These are phyloP conservation scores for Vachellia collinsii DNA, from an alignment of 306 rosid species.

Conservation along the genomic window DNA sequence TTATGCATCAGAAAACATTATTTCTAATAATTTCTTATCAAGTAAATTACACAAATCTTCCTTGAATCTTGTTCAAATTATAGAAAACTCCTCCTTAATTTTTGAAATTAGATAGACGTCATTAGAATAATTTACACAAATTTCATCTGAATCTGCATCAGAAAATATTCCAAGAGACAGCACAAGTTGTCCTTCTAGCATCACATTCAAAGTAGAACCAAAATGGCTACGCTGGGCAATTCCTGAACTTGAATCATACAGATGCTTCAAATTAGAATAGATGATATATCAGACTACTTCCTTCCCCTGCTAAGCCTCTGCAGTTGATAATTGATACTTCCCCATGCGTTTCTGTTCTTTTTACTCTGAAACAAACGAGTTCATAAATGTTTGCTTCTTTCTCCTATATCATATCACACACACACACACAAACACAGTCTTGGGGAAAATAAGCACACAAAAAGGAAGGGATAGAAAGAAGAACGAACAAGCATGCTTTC, in stretches of 20 bases:
- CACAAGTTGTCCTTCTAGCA: slow-evolving; percentile 34
- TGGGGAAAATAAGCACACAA: background rate
- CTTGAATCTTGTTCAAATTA: background rate
- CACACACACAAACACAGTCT: background rate
- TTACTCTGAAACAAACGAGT: slow-evolving; percentile 56
- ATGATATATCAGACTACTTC: slow-evolving; percentile 49
- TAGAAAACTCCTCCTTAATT: background rate
- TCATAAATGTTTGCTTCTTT: background rate
- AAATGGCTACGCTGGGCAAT: slow-evolving; percentile 31
- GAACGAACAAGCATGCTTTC: slow-evolving; percentile 14
- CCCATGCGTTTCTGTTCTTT: slow-evolving; percentile 68
- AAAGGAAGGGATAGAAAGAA: background rate
- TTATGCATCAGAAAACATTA: background rate
- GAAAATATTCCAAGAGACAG: slow-evolving; percentile 21
- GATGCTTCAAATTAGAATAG: background rate
- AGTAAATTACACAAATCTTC: background rate
- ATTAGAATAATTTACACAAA: background rate
- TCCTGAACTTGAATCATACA: slow-evolving; percentile 21
- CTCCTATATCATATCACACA: slow-evolving; percentile 2
- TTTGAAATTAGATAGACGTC: background rate
- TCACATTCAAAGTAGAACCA: slow-evolving; percentile 23
- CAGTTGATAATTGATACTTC: slow-evolving; percentile 86
- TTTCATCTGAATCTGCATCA: background rate
- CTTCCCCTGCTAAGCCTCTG: slow-evolving; percentile 90
- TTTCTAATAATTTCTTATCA: background rate